phyloP scores from a whole-genome alignment of 805 yeast genomes.

The Kodamaea lidongshanica region DNA sequence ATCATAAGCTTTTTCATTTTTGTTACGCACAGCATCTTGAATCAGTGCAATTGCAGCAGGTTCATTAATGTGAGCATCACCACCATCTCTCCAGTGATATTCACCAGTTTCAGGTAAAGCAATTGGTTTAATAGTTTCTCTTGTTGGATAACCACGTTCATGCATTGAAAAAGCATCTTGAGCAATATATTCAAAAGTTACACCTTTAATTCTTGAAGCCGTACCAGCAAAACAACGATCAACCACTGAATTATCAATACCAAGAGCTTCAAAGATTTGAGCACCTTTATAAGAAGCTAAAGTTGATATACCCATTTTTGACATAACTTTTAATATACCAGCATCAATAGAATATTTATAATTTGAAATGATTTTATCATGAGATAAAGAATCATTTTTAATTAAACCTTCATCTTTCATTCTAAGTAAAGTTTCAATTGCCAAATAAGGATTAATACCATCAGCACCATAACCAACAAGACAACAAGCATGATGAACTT shows the following conservation, averaged over 20 bases:
- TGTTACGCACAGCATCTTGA: slow-evolving; percentile 97
- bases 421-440: slow-evolving; percentile 79
- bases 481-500: slow-evolving; percentile 93
- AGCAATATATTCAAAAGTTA: slow-evolving; percentile 91
- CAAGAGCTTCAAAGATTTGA: slow-evolving; percentile 94
- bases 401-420: slow-evolving; percentile 77
- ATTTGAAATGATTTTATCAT: slow-evolving; percentile 61
- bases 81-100: slow-evolving; percentile 98
- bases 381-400: slow-evolving; percentile 46
- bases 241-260: slow-evolving; percentile 90
- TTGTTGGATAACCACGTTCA: slow-evolving; percentile 82
- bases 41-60: slow-evolving; percentile 92
- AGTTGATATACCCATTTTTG: slow-evolving; percentile 98
- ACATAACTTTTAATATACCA: slow-evolving; percentile 94
- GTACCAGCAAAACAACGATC: slow-evolving; percentile 97
- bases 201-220: slow-evolving; percentile 93
- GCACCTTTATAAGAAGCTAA: slow-evolving; percentile 99
- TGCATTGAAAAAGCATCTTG: slow-evolving; percentile 94
- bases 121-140: slow-evolving; percentile 62
- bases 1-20: slow-evolving; percentile 88
- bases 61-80: slow-evolving; percentile 90
- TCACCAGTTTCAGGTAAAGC: slow-evolving; percentile 93
- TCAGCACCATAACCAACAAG: slow-evolving; percentile 96
- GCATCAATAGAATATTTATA: slow-evolving; percentile 82
- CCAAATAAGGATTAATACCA: slow-evolving; percentile 90